Percentiles rank a stretch among this genome's conserved stretches.
phyloP scores from a whole-genome alignment of 2,329 filamentous ascomycete species.

The Colletotrichum shisoi region DNA sequence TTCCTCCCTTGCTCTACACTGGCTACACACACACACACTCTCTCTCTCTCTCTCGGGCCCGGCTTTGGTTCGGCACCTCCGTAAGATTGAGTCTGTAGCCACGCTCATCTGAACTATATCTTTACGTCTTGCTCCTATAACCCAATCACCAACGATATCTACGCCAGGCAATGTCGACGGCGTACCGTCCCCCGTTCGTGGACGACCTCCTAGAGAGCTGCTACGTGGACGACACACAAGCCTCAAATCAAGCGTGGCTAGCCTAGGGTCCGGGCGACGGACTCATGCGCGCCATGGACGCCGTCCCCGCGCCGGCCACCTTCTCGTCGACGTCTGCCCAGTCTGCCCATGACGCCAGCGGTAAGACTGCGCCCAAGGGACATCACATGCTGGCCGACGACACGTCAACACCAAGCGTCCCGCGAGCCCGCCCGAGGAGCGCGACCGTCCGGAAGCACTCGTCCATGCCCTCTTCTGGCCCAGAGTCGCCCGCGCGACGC shows the following conservation, averaged over 20 bases:
- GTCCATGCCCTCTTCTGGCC: constrained; percentile 10
- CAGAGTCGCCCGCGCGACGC: constrained; percentile 9
- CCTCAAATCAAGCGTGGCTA: constrained; percentile 27
- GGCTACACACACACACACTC: constrained; percentile 6
- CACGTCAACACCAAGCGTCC: constrained; percentile 22
- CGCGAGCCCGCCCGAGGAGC: constrained; percentile 33
- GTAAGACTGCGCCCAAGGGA: constrained; percentile 11
- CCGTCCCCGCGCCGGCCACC: constrained; percentile 11
- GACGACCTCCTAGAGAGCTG: constrained; percentile 4
- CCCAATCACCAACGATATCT: background rate
- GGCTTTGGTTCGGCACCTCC: background rate
- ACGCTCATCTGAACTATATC: background rate
- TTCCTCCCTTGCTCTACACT: constrained; percentile 14
- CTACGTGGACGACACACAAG: background rate
- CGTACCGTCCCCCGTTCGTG: constrained; percentile 27
- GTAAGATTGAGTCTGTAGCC: constrained; percentile 4
- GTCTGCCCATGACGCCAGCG: constrained; percentile 6
- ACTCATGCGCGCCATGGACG: constrained; percentile 17
- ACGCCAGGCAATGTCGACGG: constrained; percentile 22
- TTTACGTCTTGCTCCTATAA: background rate
- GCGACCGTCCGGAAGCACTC: constrained; percentile 33
- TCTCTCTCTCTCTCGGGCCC: background rate
- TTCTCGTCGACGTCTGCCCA: background rate
- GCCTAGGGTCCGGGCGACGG: constrained; percentile 16
- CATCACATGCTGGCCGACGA: constrained; percentile 33